These are phyloP conservation scores for Acephala macrosclerotiorum DNA, from an alignment of 2,329 filamentous ascomycete genomes.

Conservation along the genomic window DNA sequence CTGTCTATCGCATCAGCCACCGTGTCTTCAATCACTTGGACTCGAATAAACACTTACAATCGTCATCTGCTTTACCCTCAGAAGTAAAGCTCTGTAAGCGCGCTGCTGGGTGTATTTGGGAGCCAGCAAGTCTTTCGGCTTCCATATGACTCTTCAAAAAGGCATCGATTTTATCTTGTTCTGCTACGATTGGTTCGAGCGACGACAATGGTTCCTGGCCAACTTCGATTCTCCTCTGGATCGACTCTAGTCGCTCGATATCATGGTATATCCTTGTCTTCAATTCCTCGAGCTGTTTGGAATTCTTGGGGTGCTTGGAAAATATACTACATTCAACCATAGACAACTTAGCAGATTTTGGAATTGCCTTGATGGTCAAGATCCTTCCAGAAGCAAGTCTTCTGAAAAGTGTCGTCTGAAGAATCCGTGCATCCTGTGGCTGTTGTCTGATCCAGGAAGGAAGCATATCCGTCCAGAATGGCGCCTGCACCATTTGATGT, in stretches of 20 bases:
- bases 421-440: constrained; percentile 11
- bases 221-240: constrained; percentile 8
- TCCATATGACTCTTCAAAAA: constrained; percentile 32
- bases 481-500: neutral
- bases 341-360: constrained; percentile 20
- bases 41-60: constrained; percentile 29
- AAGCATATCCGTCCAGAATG: constrained; percentile 2
- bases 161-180: constrained; percentile 25
- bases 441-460: neutral
- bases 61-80: constrained; percentile 38
- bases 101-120: constrained; percentile 37
- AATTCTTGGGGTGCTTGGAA: neutral
- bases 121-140: constrained; percentile 27
- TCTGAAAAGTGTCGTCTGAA: constrained; percentile 19
- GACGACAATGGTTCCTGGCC: constrained; percentile 15
- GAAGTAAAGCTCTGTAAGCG: constrained; percentile 30
- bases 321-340: constrained; percentile 21
- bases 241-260: constrained; percentile 12
- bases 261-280: constrained; percentile 19
- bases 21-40: neutral
- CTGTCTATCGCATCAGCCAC: constrained; percentile 12
- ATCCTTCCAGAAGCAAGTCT: constrained; percentile 7
- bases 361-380: constrained; percentile 17
- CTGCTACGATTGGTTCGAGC: neutral
- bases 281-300: constrained; percentile 5